Conservation (phyloP, 768 basidiomycete genomes). For the Rhizopogon salebrosus region DNA sequence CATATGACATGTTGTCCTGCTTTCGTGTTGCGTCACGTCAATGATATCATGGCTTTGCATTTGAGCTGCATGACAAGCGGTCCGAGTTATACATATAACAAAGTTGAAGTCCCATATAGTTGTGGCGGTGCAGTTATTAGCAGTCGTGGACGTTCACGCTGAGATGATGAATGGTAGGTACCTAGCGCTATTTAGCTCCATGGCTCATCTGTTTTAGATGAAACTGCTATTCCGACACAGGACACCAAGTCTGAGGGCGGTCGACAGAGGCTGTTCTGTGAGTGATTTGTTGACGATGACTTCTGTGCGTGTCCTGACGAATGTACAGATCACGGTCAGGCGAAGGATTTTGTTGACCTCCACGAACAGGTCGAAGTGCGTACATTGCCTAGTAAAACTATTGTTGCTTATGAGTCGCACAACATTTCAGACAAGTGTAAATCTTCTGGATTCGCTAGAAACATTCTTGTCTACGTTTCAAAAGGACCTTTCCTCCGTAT, state of each 20-base stretch:
- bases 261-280: not conserved
- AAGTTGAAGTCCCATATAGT: no score
- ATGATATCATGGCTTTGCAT: not conserved
- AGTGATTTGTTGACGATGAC: not conserved
- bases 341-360: constrained; percentile 77
- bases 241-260: not conserved
- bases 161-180: not conserved
- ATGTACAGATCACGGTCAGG: constrained; percentile 31
- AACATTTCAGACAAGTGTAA: constrained; percentile 67
- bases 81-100: no score
- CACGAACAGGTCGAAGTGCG: constrained; percentile 85
- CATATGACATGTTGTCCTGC: not conserved
- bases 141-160: no score
- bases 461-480: constrained; percentile 94
- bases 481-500: constrained; percentile 88
- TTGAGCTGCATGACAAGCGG: not conserved
- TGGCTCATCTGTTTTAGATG: not conserved
- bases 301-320: not conserved
- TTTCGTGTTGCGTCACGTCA: not conserved
- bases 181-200: no score
- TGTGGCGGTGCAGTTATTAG: not conserved
- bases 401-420: not conserved
- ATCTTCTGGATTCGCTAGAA: constrained; percentile 82
- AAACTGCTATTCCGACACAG: not conserved
- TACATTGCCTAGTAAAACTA: not conserved